Evolutionary conservation across 2,329 filamentous ascomycete species (phyloP), one percentile per base, ranked within the genome.

Genomic region (Rhynchosporium agropyri): DNA sequence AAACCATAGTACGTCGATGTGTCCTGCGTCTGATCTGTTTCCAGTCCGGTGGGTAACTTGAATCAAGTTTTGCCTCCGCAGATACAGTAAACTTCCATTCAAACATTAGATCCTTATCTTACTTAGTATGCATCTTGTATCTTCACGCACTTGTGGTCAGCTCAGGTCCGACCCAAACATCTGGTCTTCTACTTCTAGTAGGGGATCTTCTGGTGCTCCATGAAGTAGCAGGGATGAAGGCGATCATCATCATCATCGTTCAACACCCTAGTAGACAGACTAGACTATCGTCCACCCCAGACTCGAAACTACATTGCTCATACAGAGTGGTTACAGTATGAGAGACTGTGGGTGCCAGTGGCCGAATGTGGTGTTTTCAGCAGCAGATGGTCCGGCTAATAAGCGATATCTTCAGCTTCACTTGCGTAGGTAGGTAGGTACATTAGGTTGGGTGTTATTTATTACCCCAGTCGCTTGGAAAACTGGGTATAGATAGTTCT

Each of bases 201-300:
- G 20, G 20, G 20, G 48, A 31, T 15, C 3, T 20, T 4, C 48
- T 40, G 49, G 50, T 28, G 50, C 50, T 54, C n/a, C 6, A 7
- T 20, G 4, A 36, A 33, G 38, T 28, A 20, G 50, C 50, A 54
- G 50, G 50, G 50, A 54, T 54, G 50, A 54, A 54, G 50, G 33
- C 50, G 50, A 54, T 54, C 50, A 54, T 36, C 50, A 54, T 54
- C 50, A 54, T 54, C 33, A 54, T 51, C 49, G 28, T 20, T 31
- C 50, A 28, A 36, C 50, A 54, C 31, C 20, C 33, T 8, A 45
- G 13, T 7, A 20, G 3, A 20, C 20, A 20, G 20, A 20, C n/a
- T 20, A 20, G 20, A 20, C n/a, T 20, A 26, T 12, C 33, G 33
- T 36, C 33, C n/a, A 33, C 33, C 33, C 33, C 50, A 15, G 38